A percentile compares a stretch with the other conserved stretches of the same genome.
phyloP scores from a whole-genome alignment of 1,139 yeast genomes.

The Nematodospora anomalae region DNA sequence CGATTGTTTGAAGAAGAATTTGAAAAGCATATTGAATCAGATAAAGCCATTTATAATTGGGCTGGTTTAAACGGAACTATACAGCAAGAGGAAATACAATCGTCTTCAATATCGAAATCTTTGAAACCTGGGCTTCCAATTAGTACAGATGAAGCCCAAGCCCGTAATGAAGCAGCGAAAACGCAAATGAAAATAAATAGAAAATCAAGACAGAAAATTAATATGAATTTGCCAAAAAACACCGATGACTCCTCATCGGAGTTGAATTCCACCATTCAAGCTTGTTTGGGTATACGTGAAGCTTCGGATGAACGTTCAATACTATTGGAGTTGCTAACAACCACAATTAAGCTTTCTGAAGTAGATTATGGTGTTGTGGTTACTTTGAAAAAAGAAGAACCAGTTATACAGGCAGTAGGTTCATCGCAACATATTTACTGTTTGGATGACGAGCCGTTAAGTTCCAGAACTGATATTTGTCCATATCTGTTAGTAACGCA shows the following conservation, averaged over 20 bases:
- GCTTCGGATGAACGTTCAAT: slow-evolving; percentile 43
- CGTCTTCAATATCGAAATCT: slow-evolving; percentile 2
- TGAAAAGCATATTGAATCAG: slow-evolving; percentile 20
- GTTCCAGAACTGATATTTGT: slow-evolving; percentile 43
- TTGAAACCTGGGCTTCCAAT: slow-evolving; percentile 5
- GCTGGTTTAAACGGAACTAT: slow-evolving; percentile 25
- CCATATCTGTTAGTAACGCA: slow-evolving; percentile 45
- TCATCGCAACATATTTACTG: slow-evolving; percentile 37
- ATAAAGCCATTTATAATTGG: slow-evolving; percentile 24
- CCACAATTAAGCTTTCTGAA: slow-evolving; percentile 41
- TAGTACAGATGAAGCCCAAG: slow-evolving; percentile 1
- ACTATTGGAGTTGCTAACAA: slow-evolving; percentile 39
- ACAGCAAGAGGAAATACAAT: slow-evolving; percentile 1
- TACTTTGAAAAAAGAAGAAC: slow-evolving; percentile 35
- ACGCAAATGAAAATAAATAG: slow-evolving; percentile 6
- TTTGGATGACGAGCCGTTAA: slow-evolving; percentile 38
- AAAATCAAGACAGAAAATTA: slow-evolving; percentile 4
- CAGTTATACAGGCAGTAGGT: slow-evolving; percentile 46
- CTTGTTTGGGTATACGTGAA: slow-evolving; percentile 52
- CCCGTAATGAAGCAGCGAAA: slow-evolving; percentile 2
- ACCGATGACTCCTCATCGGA: slow-evolving; percentile 13
- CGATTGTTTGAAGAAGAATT: slow-evolving; percentile 19
- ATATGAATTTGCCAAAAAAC: slow-evolving; percentile 5
- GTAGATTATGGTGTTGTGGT: slow-evolving; percentile 51
- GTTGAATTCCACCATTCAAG: slow-evolving; percentile 35